Conservation (phyloP, 148 eudicot genomes). For the Amaranthus hypochondriacus region DNA sequence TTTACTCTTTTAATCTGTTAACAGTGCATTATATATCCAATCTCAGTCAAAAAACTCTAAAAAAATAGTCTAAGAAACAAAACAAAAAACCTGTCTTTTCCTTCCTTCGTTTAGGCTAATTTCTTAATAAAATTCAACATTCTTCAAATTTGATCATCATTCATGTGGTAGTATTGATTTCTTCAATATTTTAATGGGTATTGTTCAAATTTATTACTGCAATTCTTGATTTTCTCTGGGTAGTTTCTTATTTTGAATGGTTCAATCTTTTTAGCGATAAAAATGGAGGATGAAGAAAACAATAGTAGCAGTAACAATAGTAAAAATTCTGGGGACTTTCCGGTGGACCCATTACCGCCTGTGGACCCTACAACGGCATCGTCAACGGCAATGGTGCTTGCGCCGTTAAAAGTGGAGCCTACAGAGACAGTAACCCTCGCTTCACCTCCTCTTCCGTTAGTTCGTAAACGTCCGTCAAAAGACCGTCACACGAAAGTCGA, state of each 20-base stretch:
- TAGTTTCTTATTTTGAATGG: conserved; percentile 4
- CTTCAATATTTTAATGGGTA: conserved; percentile 8
- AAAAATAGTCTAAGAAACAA: conserved; percentile 4
- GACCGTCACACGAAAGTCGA: conserved; percentile 94
- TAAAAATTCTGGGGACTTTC: conserved; percentile 5
- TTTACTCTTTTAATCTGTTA: conserved; percentile 12
- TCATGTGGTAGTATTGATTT: not conserved
- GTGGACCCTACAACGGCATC: not conserved
- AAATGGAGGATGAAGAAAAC: conserved; percentile 16
- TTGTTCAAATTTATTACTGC: conserved; percentile 20
- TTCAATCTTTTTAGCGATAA: not conserved
- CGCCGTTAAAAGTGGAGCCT: conserved; percentile 51
- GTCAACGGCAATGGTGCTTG: conserved; percentile 9
- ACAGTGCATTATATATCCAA: conserved; percentile 10
- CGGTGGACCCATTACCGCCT: conserved; percentile 22
- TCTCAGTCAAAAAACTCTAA: conserved; percentile 4
- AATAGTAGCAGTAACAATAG: conserved; percentile 13
- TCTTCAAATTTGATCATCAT: not conserved
- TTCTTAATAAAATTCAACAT: not conserved
- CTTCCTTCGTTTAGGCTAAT: not conserved
- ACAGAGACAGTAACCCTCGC: conserved; percentile 21
- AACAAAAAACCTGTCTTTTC: not conserved
- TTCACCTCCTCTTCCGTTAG: not conserved
- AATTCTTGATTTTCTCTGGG: not conserved
- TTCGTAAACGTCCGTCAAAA: conserved; percentile 53